Conservation (phyloP, 257 asterid species). For the Cynanchum wilfordii region DNA sequence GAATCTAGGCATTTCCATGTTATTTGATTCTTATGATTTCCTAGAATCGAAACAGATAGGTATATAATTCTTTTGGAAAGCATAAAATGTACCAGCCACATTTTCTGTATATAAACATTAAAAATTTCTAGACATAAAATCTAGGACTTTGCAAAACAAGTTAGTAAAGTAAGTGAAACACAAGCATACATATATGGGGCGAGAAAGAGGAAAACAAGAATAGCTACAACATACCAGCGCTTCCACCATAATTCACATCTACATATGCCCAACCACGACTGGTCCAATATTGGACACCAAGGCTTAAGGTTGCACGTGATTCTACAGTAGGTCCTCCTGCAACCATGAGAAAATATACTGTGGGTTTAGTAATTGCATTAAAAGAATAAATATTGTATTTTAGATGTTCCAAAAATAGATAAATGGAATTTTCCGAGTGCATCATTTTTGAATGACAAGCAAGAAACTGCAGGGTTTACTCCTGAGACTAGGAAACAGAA, state of each 20-base stretch:
- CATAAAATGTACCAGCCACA: neutral
- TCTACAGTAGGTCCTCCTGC: constrained; percentile 97
- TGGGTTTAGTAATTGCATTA: neutral
- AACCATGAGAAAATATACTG: neutral
- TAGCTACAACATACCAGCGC: constrained; percentile 54
- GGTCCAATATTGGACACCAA: constrained; percentile 88
- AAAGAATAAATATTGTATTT: neutral
- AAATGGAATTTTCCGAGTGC: neutral
- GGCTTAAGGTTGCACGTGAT: constrained; percentile 76
- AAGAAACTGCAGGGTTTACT: neutral
- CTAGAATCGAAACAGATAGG: too few species aligned
- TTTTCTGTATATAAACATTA: neutral
- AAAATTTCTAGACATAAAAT: neutral
- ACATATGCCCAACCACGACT: constrained; percentile 99
- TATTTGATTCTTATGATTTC: neutral
- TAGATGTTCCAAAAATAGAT: neutral
- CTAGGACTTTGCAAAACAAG: neutral
- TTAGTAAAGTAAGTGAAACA: neutral
- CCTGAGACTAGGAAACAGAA: neutral
- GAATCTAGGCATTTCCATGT: constrained; percentile 1
- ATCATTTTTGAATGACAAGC: constrained; percentile 1
- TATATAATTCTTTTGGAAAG: neutral
- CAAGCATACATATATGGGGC: neutral
- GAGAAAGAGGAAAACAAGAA: neutral
- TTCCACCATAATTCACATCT: constrained; percentile 99